phyloP scores from a whole-genome alignment of 2,329 filamentous ascomycete species.

The Penicillium glabrum region DNA sequence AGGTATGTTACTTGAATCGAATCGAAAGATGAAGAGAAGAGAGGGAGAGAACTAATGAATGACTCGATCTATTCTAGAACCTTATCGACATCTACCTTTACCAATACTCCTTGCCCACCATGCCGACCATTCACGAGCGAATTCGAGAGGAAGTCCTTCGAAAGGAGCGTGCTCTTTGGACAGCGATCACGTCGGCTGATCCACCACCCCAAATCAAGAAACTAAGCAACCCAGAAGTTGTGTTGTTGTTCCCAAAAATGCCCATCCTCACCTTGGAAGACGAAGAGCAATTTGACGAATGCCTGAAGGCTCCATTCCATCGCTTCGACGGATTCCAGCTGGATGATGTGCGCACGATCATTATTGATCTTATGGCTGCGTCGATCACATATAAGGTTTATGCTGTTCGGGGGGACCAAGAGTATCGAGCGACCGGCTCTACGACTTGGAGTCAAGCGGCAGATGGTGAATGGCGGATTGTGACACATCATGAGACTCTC shows the following conservation, averaged over 20 bases:
- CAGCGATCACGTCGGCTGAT: slow-evolving; percentile 38
- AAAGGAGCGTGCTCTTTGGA: slow-evolving; percentile 39
- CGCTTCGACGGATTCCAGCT: slow-evolving; percentile 37
- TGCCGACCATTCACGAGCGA: slow-evolving; percentile 39
- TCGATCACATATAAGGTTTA: slow-evolving; percentile 34
- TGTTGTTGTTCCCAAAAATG: slow-evolving; percentile 35
- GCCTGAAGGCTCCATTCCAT: slow-evolving; percentile 35
- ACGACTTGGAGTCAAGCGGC: slow-evolving; percentile 40
- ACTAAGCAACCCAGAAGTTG: slow-evolving; percentile 31
- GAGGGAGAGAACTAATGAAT: background rate
- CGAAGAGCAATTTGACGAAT: slow-evolving; percentile 22
- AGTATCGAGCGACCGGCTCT: slow-evolving; percentile 32
- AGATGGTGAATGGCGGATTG: slow-evolving; percentile 40
- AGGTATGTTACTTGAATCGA: background rate
- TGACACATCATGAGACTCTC: slow-evolving; percentile 35
- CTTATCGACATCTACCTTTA: background rate
- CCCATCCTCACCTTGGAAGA: slow-evolving; percentile 33
- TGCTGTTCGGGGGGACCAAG: slow-evolving; percentile 25
- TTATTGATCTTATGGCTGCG: slow-evolving; percentile 40
- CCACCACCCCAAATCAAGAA: slow-evolving; percentile 35
- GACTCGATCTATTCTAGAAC: background rate
- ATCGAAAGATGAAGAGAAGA: background rate
- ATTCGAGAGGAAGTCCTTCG: slow-evolving; percentile 36
- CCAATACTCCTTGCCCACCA: slow-evolving; percentile 10
- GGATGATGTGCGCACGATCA: slow-evolving; percentile 29